Conservation (phyloP, 1,284 basidiomycete species). For the Pascua guehoae region DNA sequence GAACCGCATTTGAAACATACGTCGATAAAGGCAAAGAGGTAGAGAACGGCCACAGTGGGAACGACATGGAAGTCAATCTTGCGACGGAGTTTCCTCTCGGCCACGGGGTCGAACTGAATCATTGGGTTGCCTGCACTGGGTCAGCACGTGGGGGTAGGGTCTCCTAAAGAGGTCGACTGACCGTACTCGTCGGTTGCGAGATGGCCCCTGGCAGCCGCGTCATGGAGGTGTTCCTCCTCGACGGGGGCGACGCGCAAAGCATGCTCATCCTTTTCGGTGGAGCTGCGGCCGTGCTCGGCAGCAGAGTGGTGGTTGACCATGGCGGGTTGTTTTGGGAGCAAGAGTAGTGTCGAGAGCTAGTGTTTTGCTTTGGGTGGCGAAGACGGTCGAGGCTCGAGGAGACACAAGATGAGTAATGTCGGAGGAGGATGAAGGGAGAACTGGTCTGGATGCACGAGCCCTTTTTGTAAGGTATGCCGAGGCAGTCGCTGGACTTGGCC, state of each 20-base stretch:
- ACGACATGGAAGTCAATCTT: conserved; percentile 27
- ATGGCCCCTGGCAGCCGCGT: conserved; percentile 6
- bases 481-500: too few relatives aligned
- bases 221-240: conserved; percentile 4
- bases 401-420: too few relatives aligned
- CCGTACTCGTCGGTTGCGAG: conserved; percentile 6
- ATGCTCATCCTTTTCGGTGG: not conserved
- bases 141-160: not conserved
- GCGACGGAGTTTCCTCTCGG: conserved; percentile 20
- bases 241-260: not conserved
- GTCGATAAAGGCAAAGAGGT: conserved; percentile 21
- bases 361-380: too few relatives aligned
- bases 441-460: too few relatives aligned
- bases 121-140: conserved; percentile 2
- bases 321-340: too few relatives aligned
- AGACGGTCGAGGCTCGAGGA: too few relatives aligned
- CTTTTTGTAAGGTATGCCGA: too few relatives aligned
- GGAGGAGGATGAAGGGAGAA: too few relatives aligned
- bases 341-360: too few relatives aligned
- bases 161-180: not conserved
- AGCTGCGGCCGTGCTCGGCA: not conserved
- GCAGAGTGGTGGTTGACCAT: not conserved
- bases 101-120: conserved; percentile 14
- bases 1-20: conserved; percentile 3
- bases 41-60: conserved; percentile 17